Base-by-base conservation (phyloP, 441 rosid species). In the Populus hybrid region DNA sequence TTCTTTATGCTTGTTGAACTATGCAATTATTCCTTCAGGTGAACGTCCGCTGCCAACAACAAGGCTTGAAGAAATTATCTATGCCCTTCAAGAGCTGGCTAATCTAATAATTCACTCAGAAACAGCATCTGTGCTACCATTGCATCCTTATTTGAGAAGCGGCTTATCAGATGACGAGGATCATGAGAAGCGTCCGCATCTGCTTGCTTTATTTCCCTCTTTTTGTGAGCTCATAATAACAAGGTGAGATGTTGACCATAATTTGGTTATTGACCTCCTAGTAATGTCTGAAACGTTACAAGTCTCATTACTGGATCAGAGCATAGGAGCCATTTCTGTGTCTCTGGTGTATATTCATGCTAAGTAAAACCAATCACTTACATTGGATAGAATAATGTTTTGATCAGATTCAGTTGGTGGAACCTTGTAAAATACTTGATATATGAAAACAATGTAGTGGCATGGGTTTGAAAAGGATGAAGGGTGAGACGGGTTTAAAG, bases 151-250 rank as follows among this genome's bases (percentile, higher is more conserved):
- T 74, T 81, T 93, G 78, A 89, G 86, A 90, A 78, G 85, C 75
- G 85, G 89, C 86, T 80, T 89, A 64, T 80, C 76, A 6, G 82
- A 80, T 56, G 78, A 77, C 1, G 80, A 87, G 50, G 84, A 83
- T 53, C 81, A 81, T 20, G 75, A 77, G 72, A 83, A 74, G 73
- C 87, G 82, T 77, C 86, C 88, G 0, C 99, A 97, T 87, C 91
- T 97, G 68, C 90, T 97, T 69, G 91, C 92, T 76, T 87, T 97
- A 66, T 97, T 94, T 69, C 95, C 97, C 9, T 84, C 98, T 29
- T 83, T 97, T 26, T 97, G 94, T 36, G 99, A 94, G 85, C 93
- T 97, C 23, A 89, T 97, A 23, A 80, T 84, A 80, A 89, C 99
- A 68, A 89, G 98, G 99, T 96, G 83, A 88, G 89, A 77, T 21